phyloP scores from a whole-genome alignment of 192 early-diverging fungal genomes.

The Gryganskiella cystojenkinii region DNA sequence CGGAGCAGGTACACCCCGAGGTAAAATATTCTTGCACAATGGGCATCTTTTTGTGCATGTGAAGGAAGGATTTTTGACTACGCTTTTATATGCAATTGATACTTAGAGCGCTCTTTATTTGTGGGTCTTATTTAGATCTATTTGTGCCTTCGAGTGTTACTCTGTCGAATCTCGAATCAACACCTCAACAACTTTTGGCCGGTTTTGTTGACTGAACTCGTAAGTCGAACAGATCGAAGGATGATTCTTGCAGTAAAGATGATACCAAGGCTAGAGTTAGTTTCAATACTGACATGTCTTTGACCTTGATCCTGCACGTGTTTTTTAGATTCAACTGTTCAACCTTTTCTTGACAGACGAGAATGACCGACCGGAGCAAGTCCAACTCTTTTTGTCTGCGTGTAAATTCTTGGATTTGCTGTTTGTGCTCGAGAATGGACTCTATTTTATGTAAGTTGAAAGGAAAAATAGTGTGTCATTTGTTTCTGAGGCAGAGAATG shows the following conservation, averaged over 20 bases:
- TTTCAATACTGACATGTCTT: neutral
- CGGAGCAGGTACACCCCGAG: conserved; percentile 81
- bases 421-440: conserved; percentile 81
- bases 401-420: conserved; percentile 92
- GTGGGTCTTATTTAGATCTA: conserved; percentile 64
- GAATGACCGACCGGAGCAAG: conserved; percentile 70
- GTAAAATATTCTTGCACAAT: conserved; percentile 18
- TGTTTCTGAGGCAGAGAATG: no score
- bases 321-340: conserved; percentile 71
- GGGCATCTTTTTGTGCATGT: neutral
- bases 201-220: conserved; percentile 87
- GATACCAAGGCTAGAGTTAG: no score
- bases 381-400: conserved; percentile 78
- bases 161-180: conserved; percentile 82
- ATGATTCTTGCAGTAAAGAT: neutral
- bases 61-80: conserved; percentile 3
- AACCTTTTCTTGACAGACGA: conserved; percentile 64
- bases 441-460: conserved; percentile 81
- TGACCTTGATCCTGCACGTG: neutral
- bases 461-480: no score
- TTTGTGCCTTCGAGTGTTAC: conserved; percentile 81
- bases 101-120: no score
- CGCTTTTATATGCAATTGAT: no score
- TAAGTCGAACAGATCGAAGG: conserved; percentile 34
- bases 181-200: conserved; percentile 95